Base-by-base conservation (phyloP, 2,329 filamentous ascomycete genomes). In the Diaporthe destruens region DNA sequence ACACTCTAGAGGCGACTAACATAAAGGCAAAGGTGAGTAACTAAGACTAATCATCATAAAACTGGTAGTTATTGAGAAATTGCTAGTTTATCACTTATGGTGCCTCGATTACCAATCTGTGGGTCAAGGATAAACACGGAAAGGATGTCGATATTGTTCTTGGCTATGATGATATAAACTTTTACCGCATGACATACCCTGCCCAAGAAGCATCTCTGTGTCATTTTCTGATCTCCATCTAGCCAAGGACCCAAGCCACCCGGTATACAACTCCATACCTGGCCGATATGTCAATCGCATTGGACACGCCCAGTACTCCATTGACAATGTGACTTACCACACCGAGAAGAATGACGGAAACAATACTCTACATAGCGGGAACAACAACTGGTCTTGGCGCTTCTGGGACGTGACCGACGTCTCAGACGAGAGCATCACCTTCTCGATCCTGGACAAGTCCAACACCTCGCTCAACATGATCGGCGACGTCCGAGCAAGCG, bases 251-350 rank as follows among this genome's bases (percentile, higher is more conserved):
- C 81, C 84, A 23, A 81, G 85, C 53, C 90, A 91, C 78, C 89
- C 86, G 55, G 88, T 91, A 77, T 88, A 89, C 80, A 90, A 89
- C 78, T 83, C 89, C 79, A 87, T 92, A 39, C 89, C 89, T 7
- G 89, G 88, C 11, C 87, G 90, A 53, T 91, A 92, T 78, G 90
- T 89, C 69, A 91, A 91, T 79, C 87, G 89, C 71, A 91, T 92
- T 80, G 89, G 88, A 79, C 87, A 90, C 78, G 87, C 83, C 71
- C 84, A 81, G 63, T 90, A 89, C 80, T 84, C 79, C 42, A 86
- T 91, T 72, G 88, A 89, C 76, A 84, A 84, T 57, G 81, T 82
- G 71, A 84, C 83, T n/a, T 90, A 87, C 79, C 76, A 84, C 42
- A 88, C 89, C 23, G 81, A 87, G 74, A 80, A 85, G 67, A 91